A percentile compares a stretch with the other conserved stretches of the same genome.
Evolutionary conservation across 2,329 filamentous ascomycete genomes (phyloP).

Genomic region (Trichophyton simii): DNA sequence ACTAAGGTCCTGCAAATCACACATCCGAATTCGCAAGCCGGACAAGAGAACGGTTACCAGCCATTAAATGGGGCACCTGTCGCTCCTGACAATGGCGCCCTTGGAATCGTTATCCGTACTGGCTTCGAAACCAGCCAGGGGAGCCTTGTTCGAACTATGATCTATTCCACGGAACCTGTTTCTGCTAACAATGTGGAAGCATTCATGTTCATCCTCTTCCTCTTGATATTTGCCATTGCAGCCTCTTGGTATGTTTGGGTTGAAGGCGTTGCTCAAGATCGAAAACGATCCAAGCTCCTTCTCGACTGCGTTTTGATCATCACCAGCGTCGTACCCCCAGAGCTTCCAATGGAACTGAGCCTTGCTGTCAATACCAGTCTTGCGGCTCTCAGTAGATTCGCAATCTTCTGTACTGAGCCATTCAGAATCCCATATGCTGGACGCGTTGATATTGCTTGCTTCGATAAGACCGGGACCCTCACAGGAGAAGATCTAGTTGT

Average conservation of each 20-base stretch:
- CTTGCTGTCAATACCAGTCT: slow-evolving; percentile 95
- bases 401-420: slow-evolving; percentile 97
- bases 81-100: slow-evolving; percentile 85
- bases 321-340: slow-evolving; percentile 94
- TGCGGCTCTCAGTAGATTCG: slow-evolving; percentile 83
- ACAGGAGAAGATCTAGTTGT: slow-evolving; percentile 95
- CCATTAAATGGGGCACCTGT: slow-evolving; percentile 61
- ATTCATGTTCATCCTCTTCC: slow-evolving; percentile 92
- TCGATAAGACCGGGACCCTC: slow-evolving; percentile 95
- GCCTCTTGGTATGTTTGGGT: slow-evolving; percentile 99
- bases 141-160: slow-evolving; percentile 96
- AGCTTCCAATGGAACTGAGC: slow-evolving; percentile 95
- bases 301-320: slow-evolving; percentile 96
- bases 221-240: slow-evolving; percentile 88
- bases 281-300: slow-evolving; percentile 92
- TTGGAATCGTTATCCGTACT: slow-evolving; percentile 92
- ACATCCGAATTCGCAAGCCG: slow-evolving; percentile 58
- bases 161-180: slow-evolving; percentile 95
- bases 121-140: slow-evolving; percentile 98
- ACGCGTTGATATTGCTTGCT: slow-evolving; percentile 90
- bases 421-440: slow-evolving; percentile 97
- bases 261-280: slow-evolving; percentile 84
- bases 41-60: slow-evolving; percentile 47
- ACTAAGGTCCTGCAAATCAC: slow-evolving; percentile 96
- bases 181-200: slow-evolving; percentile 98